Conservation (phyloP, 371 early-diverging fungal genomes). For the Mortierella sp. region DNA sequence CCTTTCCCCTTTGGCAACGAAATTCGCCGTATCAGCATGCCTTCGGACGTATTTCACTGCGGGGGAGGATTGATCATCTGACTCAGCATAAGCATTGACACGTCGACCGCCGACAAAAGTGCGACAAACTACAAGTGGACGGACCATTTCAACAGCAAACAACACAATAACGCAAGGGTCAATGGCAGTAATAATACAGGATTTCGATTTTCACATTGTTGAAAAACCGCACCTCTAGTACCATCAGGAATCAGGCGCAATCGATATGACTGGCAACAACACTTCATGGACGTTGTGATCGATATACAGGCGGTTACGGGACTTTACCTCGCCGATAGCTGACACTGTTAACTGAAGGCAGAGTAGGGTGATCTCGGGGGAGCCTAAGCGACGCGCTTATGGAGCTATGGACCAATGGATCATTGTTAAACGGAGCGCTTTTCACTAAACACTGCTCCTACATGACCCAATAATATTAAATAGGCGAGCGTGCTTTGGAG, state of each 20-base stretch:
- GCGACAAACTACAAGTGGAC: background rate
- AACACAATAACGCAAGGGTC: background rate
- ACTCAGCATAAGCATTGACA: background rate
- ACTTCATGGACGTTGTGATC: background rate
- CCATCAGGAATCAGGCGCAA: background rate
- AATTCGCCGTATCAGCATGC: constrained; percentile 2
- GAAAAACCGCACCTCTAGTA: background rate
- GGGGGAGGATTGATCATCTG: constrained; percentile 13
- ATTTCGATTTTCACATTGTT: background rate
- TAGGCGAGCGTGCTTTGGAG: constrained; percentile 95
- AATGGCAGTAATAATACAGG: background rate
- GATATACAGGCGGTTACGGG: background rate
- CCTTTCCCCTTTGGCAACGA: background rate
- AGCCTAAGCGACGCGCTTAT: background rate
- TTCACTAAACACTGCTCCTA: background rate
- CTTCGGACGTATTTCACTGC: constrained; percentile 16
- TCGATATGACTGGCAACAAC: background rate
- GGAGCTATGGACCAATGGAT: background rate
- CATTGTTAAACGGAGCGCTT: no score
- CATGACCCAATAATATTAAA: background rate
- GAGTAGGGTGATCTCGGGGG: background rate
- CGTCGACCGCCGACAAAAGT: background rate
- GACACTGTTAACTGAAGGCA: background rate
- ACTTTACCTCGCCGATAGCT: background rate
- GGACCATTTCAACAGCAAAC: background rate